Percentiles rank a stretch among this genome's conserved stretches.
Evolutionary conservation across 1,284 basidiomycete genomes (phyloP).

Genomic region (Phellopilus nigrolimitatus): DNA sequence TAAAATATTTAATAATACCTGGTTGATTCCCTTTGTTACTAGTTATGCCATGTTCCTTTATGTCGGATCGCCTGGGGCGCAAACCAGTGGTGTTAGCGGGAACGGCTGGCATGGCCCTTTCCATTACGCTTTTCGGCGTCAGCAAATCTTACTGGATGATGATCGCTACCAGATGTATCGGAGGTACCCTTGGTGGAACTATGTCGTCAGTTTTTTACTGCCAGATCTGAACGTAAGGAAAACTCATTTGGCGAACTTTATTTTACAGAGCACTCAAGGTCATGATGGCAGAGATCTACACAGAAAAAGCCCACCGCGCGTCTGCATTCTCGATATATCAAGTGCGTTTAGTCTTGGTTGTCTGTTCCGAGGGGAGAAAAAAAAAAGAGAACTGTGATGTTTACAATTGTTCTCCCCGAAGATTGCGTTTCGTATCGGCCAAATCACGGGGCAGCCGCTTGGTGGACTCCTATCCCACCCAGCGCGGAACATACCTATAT

Average conservation of each 20-base stretch:
- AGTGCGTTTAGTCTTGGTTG: background rate
- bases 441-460: slow-evolving; percentile 20
- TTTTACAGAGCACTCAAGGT: slow-evolving; percentile 16
- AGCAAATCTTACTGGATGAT: slow-evolving; percentile 15
- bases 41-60: slow-evolving; percentile 15
- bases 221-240: background rate
- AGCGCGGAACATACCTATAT: slow-evolving; percentile 19
- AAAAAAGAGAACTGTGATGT: too few relatives aligned
- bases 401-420: slow-evolving; percentile 1
- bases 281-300: slow-evolving; percentile 20
- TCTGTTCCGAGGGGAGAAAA: too few relatives aligned
- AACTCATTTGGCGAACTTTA: background rate
- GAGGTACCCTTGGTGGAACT: slow-evolving; percentile 11
- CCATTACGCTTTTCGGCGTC: slow-evolving; percentile 17
- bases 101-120: slow-evolving; percentile 16
- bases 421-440: slow-evolving; percentile 14
- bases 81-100: slow-evolving; percentile 20
- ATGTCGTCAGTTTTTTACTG: slow-evolving; percentile 3
- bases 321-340: background rate
- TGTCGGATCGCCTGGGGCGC: slow-evolving; percentile 18
- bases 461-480: slow-evolving; percentile 24
- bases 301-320: background rate
- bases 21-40: too few relatives aligned
- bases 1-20: too few relatives aligned
- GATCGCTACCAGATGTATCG: slow-evolving; percentile 18